These are phyloP conservation scores for Cryptosporidium parvum DNA, from an alignment of 169 alveolate genomes.

Conservation along the genomic window DNA sequence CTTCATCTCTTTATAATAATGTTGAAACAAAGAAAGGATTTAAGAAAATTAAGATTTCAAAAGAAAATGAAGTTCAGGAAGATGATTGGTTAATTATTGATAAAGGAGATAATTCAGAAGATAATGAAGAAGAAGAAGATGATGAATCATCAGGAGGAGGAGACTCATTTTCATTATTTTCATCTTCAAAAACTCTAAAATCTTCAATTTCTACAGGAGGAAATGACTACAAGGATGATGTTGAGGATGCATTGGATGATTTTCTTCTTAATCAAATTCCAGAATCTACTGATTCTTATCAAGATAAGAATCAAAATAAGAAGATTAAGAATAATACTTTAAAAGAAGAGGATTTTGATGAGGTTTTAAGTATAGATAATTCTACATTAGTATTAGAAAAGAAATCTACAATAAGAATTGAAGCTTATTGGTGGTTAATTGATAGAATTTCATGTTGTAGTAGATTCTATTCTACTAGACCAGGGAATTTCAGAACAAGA, in stretches of 20 bases:
- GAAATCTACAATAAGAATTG: slow-evolving; percentile 1
- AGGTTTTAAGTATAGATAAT: not conserved
- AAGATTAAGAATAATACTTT: not conserved
- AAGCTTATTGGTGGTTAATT: slow-evolving; percentile 52
- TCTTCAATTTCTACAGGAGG: not conserved
- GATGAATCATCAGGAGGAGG: not conserved
- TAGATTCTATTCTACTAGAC: slow-evolving; percentile 49
- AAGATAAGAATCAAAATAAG: not conserved
- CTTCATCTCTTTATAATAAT: slow-evolving; percentile 14
- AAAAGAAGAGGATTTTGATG: not conserved
- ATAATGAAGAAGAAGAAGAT: not conserved
- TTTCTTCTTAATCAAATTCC: slow-evolving; percentile 10
- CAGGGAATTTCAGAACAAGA: slow-evolving; percentile 35
- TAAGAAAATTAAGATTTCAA: slow-evolving; percentile 40
- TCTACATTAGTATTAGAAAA: not conserved
- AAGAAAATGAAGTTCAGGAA: slow-evolving; percentile 59
- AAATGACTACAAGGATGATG: slow-evolving; percentile 15
- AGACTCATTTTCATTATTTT: not conserved
- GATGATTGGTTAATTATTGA: slow-evolving; percentile 47
- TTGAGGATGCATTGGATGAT: slow-evolving; percentile 35
- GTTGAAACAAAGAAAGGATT: slow-evolving; percentile 1
- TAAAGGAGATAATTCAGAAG: slow-evolving; percentile 14
- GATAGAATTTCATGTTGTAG: slow-evolving; percentile 35
- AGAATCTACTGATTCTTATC: not conserved
- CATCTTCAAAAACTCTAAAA: not conserved